A percentile compares a stretch with the other conserved stretches of the same genome.
phyloP scores from a whole-genome alignment of 208 protist species.

The Acanthamoeba divionensis region DNA sequence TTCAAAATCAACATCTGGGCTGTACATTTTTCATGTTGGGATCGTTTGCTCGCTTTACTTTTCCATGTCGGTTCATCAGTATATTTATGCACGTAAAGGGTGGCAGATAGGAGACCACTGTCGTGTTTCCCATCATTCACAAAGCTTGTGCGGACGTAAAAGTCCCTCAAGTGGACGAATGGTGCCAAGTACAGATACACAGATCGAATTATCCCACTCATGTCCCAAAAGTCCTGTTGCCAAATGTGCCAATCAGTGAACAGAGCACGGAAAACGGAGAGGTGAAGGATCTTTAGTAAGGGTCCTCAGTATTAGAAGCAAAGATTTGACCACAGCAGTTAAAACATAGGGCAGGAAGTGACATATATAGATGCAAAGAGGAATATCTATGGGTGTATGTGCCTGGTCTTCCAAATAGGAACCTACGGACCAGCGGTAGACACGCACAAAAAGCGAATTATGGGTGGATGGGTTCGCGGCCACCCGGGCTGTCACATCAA shows the following conservation, averaged over 20 bases:
- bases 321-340: too few relatives aligned
- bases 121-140: background rate
- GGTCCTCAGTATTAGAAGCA: too few relatives aligned
- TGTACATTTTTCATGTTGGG: too few relatives aligned
- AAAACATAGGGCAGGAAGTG: background rate
- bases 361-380: background rate
- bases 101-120: background rate
- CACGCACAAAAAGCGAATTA: constrained; percentile 54
- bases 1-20: too few relatives aligned
- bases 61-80: too few relatives aligned
- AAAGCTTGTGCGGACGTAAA: background rate
- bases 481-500: too few relatives aligned
- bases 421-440: constrained; percentile 65
- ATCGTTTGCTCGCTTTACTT: too few relatives aligned
- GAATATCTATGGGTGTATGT: background rate
- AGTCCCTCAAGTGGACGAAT: background rate
- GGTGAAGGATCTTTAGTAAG: too few relatives aligned
- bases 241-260: too few relatives aligned
- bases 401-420: constrained; percentile 76
- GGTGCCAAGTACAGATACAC: background rate
- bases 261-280: too few relatives aligned
- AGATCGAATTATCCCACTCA: constrained; percentile 41
- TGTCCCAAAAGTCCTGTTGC: constrained; percentile 44
- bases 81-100: too few relatives aligned
- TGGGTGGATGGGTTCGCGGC: too few relatives aligned